Evolutionary conservation across 495 filamentous ascomycete genomes (phyloP), one percentile per base, ranked within the genome.

Genomic region (Podospora australis): DNA sequence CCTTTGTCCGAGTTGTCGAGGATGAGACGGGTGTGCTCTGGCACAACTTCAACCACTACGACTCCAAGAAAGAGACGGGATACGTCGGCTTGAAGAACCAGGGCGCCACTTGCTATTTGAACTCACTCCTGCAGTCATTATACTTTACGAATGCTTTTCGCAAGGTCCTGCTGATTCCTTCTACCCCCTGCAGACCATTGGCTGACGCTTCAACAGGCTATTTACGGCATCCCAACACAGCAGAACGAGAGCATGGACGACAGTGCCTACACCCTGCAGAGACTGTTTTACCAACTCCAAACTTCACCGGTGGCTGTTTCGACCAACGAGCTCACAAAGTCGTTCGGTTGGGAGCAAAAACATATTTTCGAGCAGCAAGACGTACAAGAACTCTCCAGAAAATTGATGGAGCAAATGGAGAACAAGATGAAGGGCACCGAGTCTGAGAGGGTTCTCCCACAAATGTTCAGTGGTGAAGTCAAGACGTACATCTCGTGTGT

Each of bases 351-450:
- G 92, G 91, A 99, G 56, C 91, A 90, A 1, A 82, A 86, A 52
- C 91, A 99, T 63, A 96, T 96, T 25, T 99, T 99, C 65, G 94
- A 96, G 63, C 92, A 99, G 63, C 92, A 99, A 70, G 92, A 99
- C 68, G 92, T 99, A 6, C 92, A 99, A 61, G 92, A 99, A 63
- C 72, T 99, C 14, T 96, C 89, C 14, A 78, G 92, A 34, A 96
- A 96, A 63, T 74, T 99, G 24, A 97, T 99, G 85, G 92, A 99
- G 65, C 81, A 84, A 38, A 79, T 99, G 70, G 92, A 97, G 60
- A 82, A 90, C 59, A 88, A 84, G 62, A 99, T 99, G 92, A 99
- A 97, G 67, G 90, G 89, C 39, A 99, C 92, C 8, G 80, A 84
- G 39, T 88, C 88, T n/a, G 90, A 97, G 57, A 95, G 94, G 54